Evolutionary conservation across 176 grass and related monocot species (phyloP).

Genomic region (Elaeis guineensis): DNA sequence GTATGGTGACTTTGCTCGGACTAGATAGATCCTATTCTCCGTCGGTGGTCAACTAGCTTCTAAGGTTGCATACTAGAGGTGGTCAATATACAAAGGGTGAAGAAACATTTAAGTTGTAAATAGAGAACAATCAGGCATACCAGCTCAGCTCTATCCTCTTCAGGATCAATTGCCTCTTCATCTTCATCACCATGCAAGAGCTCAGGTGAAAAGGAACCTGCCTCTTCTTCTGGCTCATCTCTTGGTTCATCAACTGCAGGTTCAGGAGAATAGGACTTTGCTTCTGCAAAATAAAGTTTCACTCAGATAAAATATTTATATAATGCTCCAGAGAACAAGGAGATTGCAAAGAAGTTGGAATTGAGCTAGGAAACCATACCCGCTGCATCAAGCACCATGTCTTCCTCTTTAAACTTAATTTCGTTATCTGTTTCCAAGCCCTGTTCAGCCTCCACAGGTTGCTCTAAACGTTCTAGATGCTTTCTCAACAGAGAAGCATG

Average conservation of each 20-base stretch:
- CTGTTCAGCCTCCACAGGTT: conserved; percentile 35
- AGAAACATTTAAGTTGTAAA: too few relatives aligned
- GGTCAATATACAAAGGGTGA: too few relatives aligned
- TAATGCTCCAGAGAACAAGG: conserved; percentile 2
- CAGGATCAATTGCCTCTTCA: conserved; percentile 94
- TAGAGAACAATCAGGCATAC: conserved; percentile 24
- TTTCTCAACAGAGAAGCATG: conserved; percentile 88
- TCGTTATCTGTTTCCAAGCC: conserved; percentile 39
- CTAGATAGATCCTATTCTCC: too few relatives aligned
- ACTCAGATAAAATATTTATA: conserved; percentile 21
- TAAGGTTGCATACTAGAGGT: too few relatives aligned
- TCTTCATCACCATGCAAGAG: conserved; percentile 78
- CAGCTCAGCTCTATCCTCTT: conserved; percentile 86
- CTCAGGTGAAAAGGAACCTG: conserved; percentile 86
- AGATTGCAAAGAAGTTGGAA: conserved; percentile 5
- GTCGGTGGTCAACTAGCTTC: too few relatives aligned
- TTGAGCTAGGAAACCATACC: conserved; percentile 40
- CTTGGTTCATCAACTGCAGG: conserved; percentile 52
- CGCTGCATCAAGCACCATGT: conserved; percentile 39
- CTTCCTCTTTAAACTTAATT: conserved; percentile 27
- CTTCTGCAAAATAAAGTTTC: conserved; percentile 35
- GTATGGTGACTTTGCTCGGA: too few relatives aligned
- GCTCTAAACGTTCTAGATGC: conserved; percentile 75
- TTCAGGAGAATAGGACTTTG: conserved; percentile 58
- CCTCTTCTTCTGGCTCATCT: conserved; percentile 47